Evolutionary conservation across 2,329 filamentous ascomycete genomes (phyloP).

Genomic region (Kalmusia sp.): DNA sequence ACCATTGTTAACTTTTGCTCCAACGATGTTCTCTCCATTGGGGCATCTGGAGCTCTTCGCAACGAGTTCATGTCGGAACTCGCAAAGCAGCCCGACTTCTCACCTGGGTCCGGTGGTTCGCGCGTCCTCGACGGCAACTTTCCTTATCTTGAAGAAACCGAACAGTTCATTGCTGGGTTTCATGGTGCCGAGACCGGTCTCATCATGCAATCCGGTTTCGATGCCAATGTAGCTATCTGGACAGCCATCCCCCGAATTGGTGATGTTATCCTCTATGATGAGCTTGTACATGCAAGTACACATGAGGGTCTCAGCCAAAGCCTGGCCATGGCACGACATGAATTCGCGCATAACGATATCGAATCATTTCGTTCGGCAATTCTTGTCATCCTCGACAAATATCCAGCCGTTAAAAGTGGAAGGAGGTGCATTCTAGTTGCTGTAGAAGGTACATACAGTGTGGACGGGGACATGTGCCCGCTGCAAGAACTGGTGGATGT

Average conservation of each 20-base stretch:
- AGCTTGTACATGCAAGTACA: conserved; percentile 77
- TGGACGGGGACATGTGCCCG: conserved; percentile 78
- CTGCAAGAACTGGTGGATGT: conserved; percentile 66
- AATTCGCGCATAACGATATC: conserved; percentile 66
- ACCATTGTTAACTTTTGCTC: conserved; percentile 62
- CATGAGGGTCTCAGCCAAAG: conserved; percentile 77
- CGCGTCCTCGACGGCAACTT: conserved; percentile 69
- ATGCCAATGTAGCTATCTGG: conserved; percentile 51
- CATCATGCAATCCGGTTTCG: conserved; percentile 60
- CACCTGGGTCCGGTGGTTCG: conserved; percentile 62
- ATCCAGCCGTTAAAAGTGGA: conserved; percentile 32
- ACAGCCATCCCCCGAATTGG: conserved; percentile 53
- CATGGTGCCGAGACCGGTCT: conserved; percentile 62
- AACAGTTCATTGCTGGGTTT: conserved; percentile 63
- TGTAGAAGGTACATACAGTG: conserved; percentile 66
- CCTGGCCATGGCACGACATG: conserved; percentile 54
- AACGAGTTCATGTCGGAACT: conserved; percentile 56
- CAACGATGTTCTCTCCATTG: conserved; percentile 66
- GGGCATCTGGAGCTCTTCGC: conserved; percentile 52
- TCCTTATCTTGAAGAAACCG: conserved; percentile 60
- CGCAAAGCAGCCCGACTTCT: conserved; percentile 32
- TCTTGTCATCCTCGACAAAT: not conserved
- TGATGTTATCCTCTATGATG: conserved; percentile 76
- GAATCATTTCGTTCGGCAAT: conserved; percentile 51
- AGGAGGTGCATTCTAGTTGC: conserved; percentile 37